These are phyloP conservation scores for Theileria parva DNA, from an alignment of 169 alveolate genomes.

Conservation along the genomic window DNA sequence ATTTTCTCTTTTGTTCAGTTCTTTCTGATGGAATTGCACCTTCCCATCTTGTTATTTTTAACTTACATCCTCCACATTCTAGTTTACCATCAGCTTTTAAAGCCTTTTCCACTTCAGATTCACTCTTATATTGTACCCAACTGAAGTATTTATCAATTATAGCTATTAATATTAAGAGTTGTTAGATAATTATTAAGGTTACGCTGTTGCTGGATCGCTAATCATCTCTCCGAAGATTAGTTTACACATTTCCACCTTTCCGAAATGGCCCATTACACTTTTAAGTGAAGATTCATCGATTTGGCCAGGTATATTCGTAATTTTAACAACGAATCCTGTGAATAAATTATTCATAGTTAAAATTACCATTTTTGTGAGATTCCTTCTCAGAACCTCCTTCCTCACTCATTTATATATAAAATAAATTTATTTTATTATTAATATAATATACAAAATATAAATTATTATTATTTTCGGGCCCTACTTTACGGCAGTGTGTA, in stretches of 20 bases:
- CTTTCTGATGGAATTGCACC: slow-evolving; percentile 32
- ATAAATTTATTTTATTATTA: no score
- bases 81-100: slow-evolving; percentile 61
- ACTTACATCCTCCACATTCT: slow-evolving; percentile 65
- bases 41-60: slow-evolving; percentile 41
- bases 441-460: background rate
- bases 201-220: slow-evolving; percentile 50
- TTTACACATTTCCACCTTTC: slow-evolving; percentile 38
- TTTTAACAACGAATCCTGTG: slow-evolving; percentile 16
- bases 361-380: slow-evolving; percentile 6
- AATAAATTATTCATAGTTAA: background rate
- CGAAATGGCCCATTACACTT: slow-evolving; percentile 60
- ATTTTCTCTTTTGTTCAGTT: slow-evolving; percentile 4
- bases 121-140: slow-evolving; percentile 27
- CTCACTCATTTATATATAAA: background rate
- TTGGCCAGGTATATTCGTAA: slow-evolving; percentile 44
- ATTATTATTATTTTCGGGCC: background rate
- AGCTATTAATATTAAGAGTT: background rate
- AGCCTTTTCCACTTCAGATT: slow-evolving; percentile 38
- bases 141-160: slow-evolving; percentile 6
- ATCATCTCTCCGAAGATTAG: slow-evolving; percentile 23
- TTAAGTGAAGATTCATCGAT: slow-evolving; percentile 56
- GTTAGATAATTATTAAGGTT: slow-evolving; percentile 1
- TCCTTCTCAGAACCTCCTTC: background rate
- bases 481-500: background rate